Base-by-base conservation (phyloP, 1,284 basidiomycete species). In the Rhodotorula sp. region DNA sequence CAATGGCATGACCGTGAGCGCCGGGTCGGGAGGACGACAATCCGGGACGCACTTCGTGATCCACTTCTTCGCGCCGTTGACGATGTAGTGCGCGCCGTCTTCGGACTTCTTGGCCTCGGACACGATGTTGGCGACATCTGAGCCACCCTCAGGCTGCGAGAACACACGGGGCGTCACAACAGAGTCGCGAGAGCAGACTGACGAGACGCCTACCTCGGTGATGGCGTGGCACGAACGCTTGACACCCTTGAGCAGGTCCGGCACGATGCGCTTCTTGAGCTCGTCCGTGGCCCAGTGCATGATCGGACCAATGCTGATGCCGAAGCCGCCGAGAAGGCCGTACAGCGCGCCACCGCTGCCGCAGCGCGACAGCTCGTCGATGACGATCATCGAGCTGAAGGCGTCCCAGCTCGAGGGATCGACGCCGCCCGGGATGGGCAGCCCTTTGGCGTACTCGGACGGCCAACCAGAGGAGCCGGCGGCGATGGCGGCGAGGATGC, bases 201-300 rank as follows among this genome's bases (percentile, higher is more conserved):
- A 21, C n/a, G 27, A 42, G 7, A n/a, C 49, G 27, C 66, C n/a
- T 19, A 67, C 68, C 59, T 75, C 74, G 25, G 75, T 81, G 62
- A 83, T 81, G 57, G 82, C 82, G 21, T 83, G 78, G 63, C 80
- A 80, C 68, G 82, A 81, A 53, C 80, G 80, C 76, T 83, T 83
- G 70, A 82, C 81, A 41, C 82, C 82, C n/a, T 71, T 72, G n/a
- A 83, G 68, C 17, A 81, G 78, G 8, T 80, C 78, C 64, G 81
- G 81, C 27, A 83, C 75, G 54, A 83, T 74, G 64, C 80, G 77
- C 68, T 80, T 72, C 77, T 82, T 81, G 48, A 83, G 70, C 62
- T 81, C 80, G 12, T 80, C 76, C 1, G 77, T 77, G 45, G 80
- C 82, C 67, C 82, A 82, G 73, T 81, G 82, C 63, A 82, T 72